phyloP scores from a whole-genome alignment of 148 eudicot genomes.

The Selenicereus undatus region DNA sequence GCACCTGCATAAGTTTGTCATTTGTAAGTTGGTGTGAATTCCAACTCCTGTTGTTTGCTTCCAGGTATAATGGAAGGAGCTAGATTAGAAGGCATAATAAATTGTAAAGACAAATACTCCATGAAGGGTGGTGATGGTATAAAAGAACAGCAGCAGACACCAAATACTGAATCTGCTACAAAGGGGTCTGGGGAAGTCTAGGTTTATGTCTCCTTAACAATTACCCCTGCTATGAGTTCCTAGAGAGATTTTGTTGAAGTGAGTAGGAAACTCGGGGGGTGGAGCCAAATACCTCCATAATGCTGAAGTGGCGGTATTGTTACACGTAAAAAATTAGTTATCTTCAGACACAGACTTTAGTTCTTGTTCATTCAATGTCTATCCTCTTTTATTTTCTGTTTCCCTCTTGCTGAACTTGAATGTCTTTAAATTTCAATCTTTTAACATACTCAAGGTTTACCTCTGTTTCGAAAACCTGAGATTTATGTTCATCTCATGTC shows the following conservation, averaged over 20 bases:
- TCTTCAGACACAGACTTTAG: not conserved
- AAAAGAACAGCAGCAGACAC: not conserved
- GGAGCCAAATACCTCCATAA: not conserved
- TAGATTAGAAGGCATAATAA: not conserved
- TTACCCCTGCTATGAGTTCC: not conserved
- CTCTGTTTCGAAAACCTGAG: not conserved
- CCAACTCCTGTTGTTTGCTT: not conserved
- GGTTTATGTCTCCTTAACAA: not conserved
- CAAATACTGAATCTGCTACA: not conserved
- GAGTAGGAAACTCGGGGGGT: not conserved
- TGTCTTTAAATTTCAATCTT: not conserved
- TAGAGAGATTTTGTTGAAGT: not conserved
- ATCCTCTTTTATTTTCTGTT: too few relatives aligned
- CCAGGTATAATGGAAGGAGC: not conserved
- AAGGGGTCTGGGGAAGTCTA: not conserved
- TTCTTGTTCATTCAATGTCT: not conserved
- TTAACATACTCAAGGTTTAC: not conserved
- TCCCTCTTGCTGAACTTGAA: not conserved
- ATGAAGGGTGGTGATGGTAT: not conserved
- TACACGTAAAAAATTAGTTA: too few relatives aligned
- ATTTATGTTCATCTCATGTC: not conserved
- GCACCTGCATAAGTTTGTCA: not conserved
- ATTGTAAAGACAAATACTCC: not conserved
- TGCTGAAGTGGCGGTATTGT: not conserved
- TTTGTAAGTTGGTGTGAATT: not conserved